Percentiles rank a stretch among this genome's conserved stretches.
Evolutionary conservation across 306 rosid genomes (phyloP).

Genomic region (Glycyrrhiza uralensis): DNA sequence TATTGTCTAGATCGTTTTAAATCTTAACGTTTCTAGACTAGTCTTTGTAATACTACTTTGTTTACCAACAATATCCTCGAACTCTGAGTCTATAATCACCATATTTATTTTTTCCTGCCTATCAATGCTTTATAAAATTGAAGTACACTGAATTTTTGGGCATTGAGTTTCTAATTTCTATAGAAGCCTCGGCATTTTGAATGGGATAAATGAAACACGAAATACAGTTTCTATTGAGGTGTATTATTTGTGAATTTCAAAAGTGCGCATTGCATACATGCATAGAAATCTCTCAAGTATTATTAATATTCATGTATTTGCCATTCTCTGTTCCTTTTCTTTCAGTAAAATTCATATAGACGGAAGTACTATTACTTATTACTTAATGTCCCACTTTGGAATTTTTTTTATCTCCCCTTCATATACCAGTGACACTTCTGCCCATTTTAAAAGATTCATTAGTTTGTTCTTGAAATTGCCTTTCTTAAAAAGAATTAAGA

Average conservation of each 20-base stretch:
- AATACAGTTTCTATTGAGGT: not conserved
- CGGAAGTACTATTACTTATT: not conserved
- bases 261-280: not conserved
- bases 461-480: not conserved
- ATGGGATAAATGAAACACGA: constrained; percentile 3
- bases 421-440: not conserved
- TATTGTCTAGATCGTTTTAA: not conserved
- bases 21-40: not conserved
- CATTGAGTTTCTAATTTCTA: constrained; percentile 3
- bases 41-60: not conserved
- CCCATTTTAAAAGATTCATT: constrained; percentile 1
- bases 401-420: not conserved
- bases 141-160: not conserved
- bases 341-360: not conserved
- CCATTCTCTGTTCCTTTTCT: constrained; percentile 3
- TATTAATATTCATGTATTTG: constrained; percentile 1
- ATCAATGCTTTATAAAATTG: not conserved
- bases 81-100: constrained; percentile 1
- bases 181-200: not conserved
- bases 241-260: not conserved
- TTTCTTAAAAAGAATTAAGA: not conserved
- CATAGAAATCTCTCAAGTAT: not conserved
- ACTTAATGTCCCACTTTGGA: not conserved
- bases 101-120: not conserved
- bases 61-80: not conserved